Base-by-base conservation (phyloP, 768 basidiomycete species). In the Sutorius australiensis region DNA sequence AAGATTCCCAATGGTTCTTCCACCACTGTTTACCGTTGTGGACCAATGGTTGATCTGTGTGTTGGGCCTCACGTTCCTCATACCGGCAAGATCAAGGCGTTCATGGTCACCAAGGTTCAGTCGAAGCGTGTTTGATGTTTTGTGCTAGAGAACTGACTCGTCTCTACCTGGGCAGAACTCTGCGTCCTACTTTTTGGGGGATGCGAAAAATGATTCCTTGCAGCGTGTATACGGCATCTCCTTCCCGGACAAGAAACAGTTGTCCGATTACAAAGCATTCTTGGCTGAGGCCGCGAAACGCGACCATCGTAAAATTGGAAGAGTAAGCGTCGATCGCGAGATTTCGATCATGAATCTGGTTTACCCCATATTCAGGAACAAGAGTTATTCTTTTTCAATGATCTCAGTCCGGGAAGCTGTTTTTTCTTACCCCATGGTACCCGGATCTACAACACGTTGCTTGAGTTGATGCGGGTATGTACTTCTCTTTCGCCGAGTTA, bases 341-440 rank as follows among this genome's bases (percentile, higher is more conserved):
- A 41, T 36, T 13, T 19, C 30, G 33, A 24, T 34, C 1, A 14
- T 9, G 40, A 19, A 6, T 39, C 30, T 28, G 41, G 51, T 56
- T 45, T 31, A 47, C 53, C 30, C 55, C 53, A 5, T 52, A 48
- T 51, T 21, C 61, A 84, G 82, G 94, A 98, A 61, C 97, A 99
- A 78, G 97, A 99, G 61, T 75, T 99, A 9, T 99, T 94, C 80
- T 95, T 98, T 80, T 98, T 98, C 82, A 91, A 97, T 68, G 97
- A 98, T 56, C 74, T 93, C 37, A 94, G 91, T 61, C 97, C 97
- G 2, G 97, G 97, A 55, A 90, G 86, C 66, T 87, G 87, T 51
- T 98, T 99, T 82, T 98, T 94, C 82, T 79, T 98, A 51, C 97
- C 97, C 13, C 93, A 98, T 64, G 97, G 97, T 27, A 92, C 95